A percentile compares a stretch with the other conserved stretches of the same genome.
phyloP scores from a whole-genome alignment of 2,329 filamentous ascomycete genomes.

The Ophiosphaerella herpotricha region DNA sequence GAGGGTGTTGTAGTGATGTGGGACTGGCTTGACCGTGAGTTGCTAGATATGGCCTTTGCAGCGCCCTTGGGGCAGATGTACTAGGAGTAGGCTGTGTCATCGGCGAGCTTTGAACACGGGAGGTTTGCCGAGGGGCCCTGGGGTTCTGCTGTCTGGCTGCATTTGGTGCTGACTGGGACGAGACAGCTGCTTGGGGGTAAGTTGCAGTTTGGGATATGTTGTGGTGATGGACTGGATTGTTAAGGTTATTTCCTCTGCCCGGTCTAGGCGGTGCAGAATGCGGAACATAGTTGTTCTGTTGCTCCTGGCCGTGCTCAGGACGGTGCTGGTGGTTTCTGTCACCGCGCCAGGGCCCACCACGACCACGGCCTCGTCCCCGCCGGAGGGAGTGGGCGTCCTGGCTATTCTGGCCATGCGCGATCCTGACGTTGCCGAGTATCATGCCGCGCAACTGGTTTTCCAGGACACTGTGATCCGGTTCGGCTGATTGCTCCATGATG shows the following conservation, averaged over 20 bases:
- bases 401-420: constrained; percentile 22
- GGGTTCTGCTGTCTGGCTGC: neutral
- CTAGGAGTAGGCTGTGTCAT: neutral
- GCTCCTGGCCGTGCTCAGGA: constrained; percentile 14
- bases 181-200: constrained; percentile 6
- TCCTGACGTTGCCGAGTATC: constrained; percentile 60
- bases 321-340: constrained; percentile 9
- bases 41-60: constrained; percentile 18
- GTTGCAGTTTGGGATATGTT: constrained; percentile 4
- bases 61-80: constrained; percentile 18
- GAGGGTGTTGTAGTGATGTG: constrained; percentile 12
- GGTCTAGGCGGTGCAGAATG: constrained; percentile 6
- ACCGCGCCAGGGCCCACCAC: constrained; percentile 18
- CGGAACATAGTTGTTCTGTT: constrained; percentile 4
- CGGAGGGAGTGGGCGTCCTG: constrained; percentile 19
- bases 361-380: constrained; percentile 27
- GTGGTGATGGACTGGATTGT: constrained; percentile 15
- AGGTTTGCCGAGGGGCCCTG: constrained; percentile 2
- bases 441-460: constrained; percentile 65
- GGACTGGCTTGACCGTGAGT: constrained; percentile 6
- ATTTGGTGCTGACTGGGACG: neutral
- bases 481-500: constrained; percentile 23
- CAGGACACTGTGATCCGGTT: constrained; percentile 19
- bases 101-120: constrained; percentile 3
- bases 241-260: constrained; percentile 11